These are phyloP conservation scores for Zygoascus biomembranicola DNA, from an alignment of 805 yeast genomes.

Conservation along the genomic window DNA sequence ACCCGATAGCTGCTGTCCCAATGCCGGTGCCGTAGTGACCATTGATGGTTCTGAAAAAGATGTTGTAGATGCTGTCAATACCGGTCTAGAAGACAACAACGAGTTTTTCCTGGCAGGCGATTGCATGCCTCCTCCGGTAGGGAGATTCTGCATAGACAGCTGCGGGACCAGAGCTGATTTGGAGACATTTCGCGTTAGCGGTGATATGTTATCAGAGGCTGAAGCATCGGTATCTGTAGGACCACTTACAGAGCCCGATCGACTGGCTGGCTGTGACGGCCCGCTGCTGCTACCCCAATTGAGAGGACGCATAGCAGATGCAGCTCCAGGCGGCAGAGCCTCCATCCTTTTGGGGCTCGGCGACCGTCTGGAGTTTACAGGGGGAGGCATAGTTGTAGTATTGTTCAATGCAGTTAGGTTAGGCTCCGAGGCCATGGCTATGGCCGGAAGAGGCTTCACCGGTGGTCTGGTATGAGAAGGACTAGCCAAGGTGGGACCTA, in stretches of 20 bases:
- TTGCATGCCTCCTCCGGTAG: background rate
- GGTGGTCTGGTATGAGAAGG: background rate
- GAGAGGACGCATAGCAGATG: background rate
- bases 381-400: background rate
- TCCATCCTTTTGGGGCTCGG: constrained; percentile 19
- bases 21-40: background rate
- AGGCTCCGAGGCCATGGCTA: background rate
- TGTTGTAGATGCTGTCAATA: background rate
- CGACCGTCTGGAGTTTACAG: constrained; percentile 7
- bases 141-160: background rate
- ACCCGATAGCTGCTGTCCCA: background rate
- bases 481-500: background rate
- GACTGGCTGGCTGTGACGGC: background rate
- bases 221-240: background rate
- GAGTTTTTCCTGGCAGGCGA: constrained; percentile 1
- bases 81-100: background rate
- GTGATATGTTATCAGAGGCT: background rate
- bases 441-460: background rate
- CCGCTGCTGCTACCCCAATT: background rate
- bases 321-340: background rate
- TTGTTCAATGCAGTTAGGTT: background rate
- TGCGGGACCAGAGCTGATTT: background rate
- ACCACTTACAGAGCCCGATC: background rate
- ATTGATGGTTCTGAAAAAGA: background rate
- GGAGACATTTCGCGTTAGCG: background rate